Conservation (phyloP, 345 rosid species). For the Brassica carinata region DNA sequence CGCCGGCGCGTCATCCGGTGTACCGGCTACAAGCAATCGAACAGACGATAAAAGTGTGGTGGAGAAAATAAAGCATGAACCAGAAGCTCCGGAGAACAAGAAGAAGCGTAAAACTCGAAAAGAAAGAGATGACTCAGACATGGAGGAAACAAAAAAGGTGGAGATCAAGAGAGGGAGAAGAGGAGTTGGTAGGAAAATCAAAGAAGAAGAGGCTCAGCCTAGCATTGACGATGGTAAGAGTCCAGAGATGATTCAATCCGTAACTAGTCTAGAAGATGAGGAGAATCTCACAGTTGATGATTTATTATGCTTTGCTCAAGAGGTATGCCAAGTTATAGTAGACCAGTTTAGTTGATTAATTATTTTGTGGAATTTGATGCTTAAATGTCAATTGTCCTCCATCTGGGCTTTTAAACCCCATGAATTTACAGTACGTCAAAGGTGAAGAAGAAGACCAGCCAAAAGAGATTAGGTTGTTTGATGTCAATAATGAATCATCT, state of each 20-base stretch:
- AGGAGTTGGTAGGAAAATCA: not conserved
- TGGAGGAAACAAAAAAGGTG: slow-evolving; percentile 13
- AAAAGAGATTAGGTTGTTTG: not conserved
- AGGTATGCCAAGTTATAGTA: not conserved
- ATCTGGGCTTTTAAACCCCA: not conserved
- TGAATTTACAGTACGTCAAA: slow-evolving; percentile 27
- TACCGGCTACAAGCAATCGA: not conserved
- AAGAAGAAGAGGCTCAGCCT: slow-evolving; percentile 13
- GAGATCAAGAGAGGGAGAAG: not conserved
- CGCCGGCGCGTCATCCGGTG: slow-evolving; percentile 25
- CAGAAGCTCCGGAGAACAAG: slow-evolving; percentile 20
- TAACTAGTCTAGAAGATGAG: not conserved
- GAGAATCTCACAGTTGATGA: slow-evolving; percentile 37
- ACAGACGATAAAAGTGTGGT: not conserved
- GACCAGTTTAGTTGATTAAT: not conserved
- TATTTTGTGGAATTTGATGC: not conserved
- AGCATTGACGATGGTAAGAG: not conserved
- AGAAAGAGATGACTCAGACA: not conserved
- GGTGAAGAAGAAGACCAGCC: slow-evolving; percentile 8
- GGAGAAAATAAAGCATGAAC: not conserved
- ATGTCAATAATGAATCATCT: not conserved
- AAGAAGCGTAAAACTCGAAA: slow-evolving; percentile 7
- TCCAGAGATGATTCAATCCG: slow-evolving; percentile 4
- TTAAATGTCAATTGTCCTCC: not conserved
- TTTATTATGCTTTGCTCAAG: slow-evolving; percentile 35